These are phyloP conservation scores for Bauhinia variegata DNA, from an alignment of 306 rosid species.

Conservation along the genomic window DNA sequence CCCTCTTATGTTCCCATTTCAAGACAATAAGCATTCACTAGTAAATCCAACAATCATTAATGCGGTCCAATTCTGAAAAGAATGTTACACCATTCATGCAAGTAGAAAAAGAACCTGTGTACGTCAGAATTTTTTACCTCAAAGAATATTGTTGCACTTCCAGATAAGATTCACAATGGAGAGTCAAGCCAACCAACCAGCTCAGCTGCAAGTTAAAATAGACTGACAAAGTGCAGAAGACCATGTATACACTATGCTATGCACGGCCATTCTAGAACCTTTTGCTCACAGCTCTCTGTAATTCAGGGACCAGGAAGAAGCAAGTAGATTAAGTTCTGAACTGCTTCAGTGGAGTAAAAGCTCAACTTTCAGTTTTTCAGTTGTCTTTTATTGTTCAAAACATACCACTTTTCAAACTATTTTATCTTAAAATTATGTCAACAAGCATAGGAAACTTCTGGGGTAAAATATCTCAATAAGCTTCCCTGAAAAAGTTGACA, in stretches of 20 bases:
- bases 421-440: slow-evolving; percentile 15
- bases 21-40: slow-evolving; percentile 57
- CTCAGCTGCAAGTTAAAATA: slow-evolving; percentile 24
- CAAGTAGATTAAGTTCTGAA: slow-evolving; percentile 20
- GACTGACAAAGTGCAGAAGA: not conserved
- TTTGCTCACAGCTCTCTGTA: not conserved
- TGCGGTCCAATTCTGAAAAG: slow-evolving; percentile 52
- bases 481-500: not conserved
- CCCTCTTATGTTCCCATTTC: slow-evolving; percentile 67
- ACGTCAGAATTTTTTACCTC: slow-evolving; percentile 25
- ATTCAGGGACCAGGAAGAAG: slow-evolving; percentile 18
- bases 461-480: slow-evolving; percentile 10
- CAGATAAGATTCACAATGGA: slow-evolving; percentile 33
- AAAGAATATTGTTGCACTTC: slow-evolving; percentile 21
- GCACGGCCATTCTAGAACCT: not conserved
- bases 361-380: slow-evolving; percentile 20
- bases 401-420: not conserved
- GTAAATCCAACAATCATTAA: slow-evolving; percentile 70
- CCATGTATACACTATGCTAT: not conserved
- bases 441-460: not conserved
- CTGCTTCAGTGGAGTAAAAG: slow-evolving; percentile 18
- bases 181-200: slow-evolving; percentile 34
- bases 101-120: slow-evolving; percentile 35
- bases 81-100: slow-evolving; percentile 56
- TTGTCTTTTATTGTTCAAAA: slow-evolving; percentile 20